A percentile compares a stretch with the other conserved stretches of the same genome.
Conservation (phyloP, 1,284 basidiomycete genomes). For the Limonomyces culmigenus region DNA sequence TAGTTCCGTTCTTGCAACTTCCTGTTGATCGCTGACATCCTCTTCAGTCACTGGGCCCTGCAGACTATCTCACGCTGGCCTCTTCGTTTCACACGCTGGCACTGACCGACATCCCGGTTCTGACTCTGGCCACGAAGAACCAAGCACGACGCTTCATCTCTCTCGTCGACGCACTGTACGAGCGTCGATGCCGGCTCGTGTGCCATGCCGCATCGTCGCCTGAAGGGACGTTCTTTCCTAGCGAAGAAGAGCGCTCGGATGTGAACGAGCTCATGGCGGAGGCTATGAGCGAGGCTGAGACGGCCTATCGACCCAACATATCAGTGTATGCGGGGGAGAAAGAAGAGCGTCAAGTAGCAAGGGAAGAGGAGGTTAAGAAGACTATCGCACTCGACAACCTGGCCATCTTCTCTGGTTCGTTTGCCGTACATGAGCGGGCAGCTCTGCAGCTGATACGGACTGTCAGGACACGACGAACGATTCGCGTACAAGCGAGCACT, state of each 20-base stretch:
- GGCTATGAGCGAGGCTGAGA: slow-evolving; percentile 36
- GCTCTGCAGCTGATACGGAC: not conserved
- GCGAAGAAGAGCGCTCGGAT: slow-evolving; percentile 4
- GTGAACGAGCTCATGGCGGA: slow-evolving; percentile 32
- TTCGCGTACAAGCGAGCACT: slow-evolving; percentile 57
- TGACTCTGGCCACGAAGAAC: slow-evolving; percentile 45
- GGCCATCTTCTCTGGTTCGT: slow-evolving; percentile 44
- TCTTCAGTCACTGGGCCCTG: slow-evolving; percentile 38
- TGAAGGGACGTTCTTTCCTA: slow-evolving; percentile 41
- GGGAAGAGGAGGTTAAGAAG: slow-evolving; percentile 16
- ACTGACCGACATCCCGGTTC: slow-evolving; percentile 39
- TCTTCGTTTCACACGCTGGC: slow-evolving; percentile 40
- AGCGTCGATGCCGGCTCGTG: slow-evolving; percentile 24
- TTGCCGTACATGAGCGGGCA: not conserved
- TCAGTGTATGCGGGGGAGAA: slow-evolving; percentile 29
- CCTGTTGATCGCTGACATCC: not conserved
- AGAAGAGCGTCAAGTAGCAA: slow-evolving; percentile 15
- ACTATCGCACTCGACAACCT: slow-evolving; percentile 24
- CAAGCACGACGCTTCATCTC: slow-evolving; percentile 59
- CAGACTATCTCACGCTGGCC: slow-evolving; percentile 53
- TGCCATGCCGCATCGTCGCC: slow-evolving; percentile 30
- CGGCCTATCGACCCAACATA: slow-evolving; percentile 43
- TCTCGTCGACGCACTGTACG: slow-evolving; percentile 51
- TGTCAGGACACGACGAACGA: slow-evolving; percentile 40
- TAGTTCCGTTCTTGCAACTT: not conserved